Conservation (phyloP, 768 basidiomycete species). For the Kwoniella mangroviensis region DNA sequence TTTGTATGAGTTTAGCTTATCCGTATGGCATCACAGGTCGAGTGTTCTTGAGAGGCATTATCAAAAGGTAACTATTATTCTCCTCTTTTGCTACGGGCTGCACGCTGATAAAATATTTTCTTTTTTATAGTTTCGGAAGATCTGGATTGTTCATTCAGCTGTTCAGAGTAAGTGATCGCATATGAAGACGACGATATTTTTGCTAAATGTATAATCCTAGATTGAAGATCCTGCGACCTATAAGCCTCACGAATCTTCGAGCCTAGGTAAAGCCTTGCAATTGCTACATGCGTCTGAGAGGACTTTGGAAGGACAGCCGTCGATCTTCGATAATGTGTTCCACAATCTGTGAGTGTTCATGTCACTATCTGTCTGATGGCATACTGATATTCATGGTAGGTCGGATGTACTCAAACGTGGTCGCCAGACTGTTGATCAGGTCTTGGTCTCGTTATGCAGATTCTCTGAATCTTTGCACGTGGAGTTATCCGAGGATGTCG, state of each 20-base stretch:
- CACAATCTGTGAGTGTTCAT: constrained; percentile 22
- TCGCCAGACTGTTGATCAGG: constrained; percentile 31
- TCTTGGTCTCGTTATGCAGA: constrained; percentile 24
- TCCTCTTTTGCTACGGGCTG: no score
- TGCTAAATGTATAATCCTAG: no score
- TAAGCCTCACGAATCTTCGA: background rate
- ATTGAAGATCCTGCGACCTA: constrained; percentile 14
- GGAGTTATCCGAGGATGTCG: constrained; percentile 30
- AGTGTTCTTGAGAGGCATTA: constrained; percentile 14
- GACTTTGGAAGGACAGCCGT: background rate
- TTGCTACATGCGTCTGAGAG: constrained; percentile 17
- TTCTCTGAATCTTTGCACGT: constrained; percentile 16
- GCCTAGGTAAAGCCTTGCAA: constrained; percentile 19
- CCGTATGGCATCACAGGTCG: constrained; percentile 12
- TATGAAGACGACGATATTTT: background rate
- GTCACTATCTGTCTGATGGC: background rate
- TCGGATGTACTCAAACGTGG: constrained; percentile 40
- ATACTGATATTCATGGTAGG: constrained; percentile 4
- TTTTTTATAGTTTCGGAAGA: constrained; percentile 31
- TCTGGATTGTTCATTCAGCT: constrained; percentile 40
- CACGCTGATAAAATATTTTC: background rate
- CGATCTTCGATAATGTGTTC: constrained; percentile 23
- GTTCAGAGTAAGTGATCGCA: constrained; percentile 18
- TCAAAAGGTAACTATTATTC: constrained; percentile 16
- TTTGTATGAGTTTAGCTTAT: background rate